Evolutionary conservation across 1,284 basidiomycete genomes (phyloP).

Genomic region (Tilletia indica): DNA sequence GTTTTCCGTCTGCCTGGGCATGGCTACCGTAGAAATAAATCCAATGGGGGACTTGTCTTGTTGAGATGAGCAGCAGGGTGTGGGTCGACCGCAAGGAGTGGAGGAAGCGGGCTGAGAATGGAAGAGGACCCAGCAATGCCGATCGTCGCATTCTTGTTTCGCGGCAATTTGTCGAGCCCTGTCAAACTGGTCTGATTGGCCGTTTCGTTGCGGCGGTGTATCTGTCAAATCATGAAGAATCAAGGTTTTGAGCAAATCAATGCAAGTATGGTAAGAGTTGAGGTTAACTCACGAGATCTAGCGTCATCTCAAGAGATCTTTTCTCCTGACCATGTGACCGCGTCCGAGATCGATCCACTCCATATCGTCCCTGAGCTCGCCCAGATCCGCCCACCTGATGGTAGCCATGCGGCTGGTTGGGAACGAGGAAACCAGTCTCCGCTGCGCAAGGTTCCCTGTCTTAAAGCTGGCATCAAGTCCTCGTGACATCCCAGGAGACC

Average conservation of each 20-base stretch:
- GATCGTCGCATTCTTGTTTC: not conserved
- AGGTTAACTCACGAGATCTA: too few relatives aligned
- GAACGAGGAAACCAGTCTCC: too few relatives aligned
- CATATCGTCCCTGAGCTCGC: too few relatives aligned
- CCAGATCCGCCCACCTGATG: not conserved
- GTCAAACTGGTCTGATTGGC: not conserved
- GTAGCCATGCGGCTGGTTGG: not conserved
- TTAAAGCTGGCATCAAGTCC: slow-evolving; percentile 6
- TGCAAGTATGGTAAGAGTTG: too few relatives aligned
- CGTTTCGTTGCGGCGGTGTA: not conserved
- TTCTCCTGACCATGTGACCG: too few relatives aligned
- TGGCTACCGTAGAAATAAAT: slow-evolving; percentile 9
- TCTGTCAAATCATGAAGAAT: too few relatives aligned
- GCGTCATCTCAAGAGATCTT: too few relatives aligned
- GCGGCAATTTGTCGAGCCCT: not conserved
- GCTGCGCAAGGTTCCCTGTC: too few relatives aligned
- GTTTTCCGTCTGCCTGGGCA: not conserved
- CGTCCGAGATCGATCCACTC: too few relatives aligned
- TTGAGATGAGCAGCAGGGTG: not conserved
- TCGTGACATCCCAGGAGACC: slow-evolving; percentile 9
- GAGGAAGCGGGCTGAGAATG: not conserved
- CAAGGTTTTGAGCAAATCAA: too few relatives aligned
- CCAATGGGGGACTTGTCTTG: not conserved
- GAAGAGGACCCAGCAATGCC: too few relatives aligned
- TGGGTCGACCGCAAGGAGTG: not conserved